Base-by-base conservation (phyloP, 345 rosid genomes). In the Ailanthus altissimus region DNA sequence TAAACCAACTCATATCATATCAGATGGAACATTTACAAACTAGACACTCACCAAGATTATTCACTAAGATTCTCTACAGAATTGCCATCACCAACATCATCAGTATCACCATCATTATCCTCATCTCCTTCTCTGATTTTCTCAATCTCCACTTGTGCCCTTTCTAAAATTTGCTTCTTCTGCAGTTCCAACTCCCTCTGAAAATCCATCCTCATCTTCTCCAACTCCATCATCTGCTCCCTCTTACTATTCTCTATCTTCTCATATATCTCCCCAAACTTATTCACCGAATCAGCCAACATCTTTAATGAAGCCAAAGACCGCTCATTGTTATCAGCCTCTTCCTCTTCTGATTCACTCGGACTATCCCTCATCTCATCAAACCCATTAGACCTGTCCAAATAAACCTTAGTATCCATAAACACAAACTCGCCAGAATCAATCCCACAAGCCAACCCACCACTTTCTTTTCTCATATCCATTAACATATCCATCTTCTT, bases 321-420 rank as follows among this genome's bases (percentile, higher is more conserved):
- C 46, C 78, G 82, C 51, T 82, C 82, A 11, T 70, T 75, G 3
- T 79, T 80, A 58, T 67, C 85, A 2, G 81, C 84, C 26, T 46
- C 85, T 5, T 83, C 89, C 8, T 80, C 89, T 78, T 88, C 91
- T 0, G 89, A 83, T 49, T 85, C 92, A 9, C 84, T 78, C 0
- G 92, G 92, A 77, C 90, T 89, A 75, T 89, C 92, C 79, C 88
- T 81, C 92, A 89, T 89, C 80, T 89, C 92, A 75, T 89, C 92
- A 67, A 80, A 76, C 47, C 85, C 84, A 51, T 86, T 89, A 10
- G 90, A 88, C 56, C 81, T 73, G 42, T 88, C 87, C 85, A 89
- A 74, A 84, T 89, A 89, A 73, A 89, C 87, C 21, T 57, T 43
- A 18, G 87, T 83, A 45, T 89, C 86, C 73, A 85, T 84, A 64